Evolutionary conservation across 345 rosid species (phyloP).

Genomic region (Citrus australasica): DNA sequence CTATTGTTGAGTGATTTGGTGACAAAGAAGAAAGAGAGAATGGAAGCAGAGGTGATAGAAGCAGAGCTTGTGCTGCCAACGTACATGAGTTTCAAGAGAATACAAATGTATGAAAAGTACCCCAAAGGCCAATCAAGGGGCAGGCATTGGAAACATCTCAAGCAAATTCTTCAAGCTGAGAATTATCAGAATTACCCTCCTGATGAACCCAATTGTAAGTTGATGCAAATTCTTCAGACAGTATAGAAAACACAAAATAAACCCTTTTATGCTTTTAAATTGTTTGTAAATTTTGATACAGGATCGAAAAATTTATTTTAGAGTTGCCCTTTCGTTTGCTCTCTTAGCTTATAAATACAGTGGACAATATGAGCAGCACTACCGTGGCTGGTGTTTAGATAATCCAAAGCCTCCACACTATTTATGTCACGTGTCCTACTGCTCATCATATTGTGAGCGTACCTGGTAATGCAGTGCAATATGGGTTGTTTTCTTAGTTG

Average conservation of each 20-base stretch:
- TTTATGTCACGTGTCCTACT: too few relatives aligned
- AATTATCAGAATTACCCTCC: constrained; percentile 53
- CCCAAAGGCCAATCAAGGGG: constrained; percentile 84
- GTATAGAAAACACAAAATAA: not conserved
- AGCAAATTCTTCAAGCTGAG: constrained; percentile 93
- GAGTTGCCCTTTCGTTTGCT: not conserved
- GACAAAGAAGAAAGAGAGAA: constrained; percentile 14
- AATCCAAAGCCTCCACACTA: too few relatives aligned
- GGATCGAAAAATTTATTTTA: not conserved
- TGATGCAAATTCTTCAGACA: not conserved
- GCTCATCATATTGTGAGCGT: too few relatives aligned
- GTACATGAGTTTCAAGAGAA: constrained; percentile 68
- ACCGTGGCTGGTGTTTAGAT: too few relatives aligned
- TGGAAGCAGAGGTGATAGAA: constrained; percentile 67
- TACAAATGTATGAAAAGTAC: constrained; percentile 69
- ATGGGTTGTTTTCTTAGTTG: not conserved
- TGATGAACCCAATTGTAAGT: constrained; percentile 61
- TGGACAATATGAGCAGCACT: too few relatives aligned
- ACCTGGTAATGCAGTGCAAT: too few relatives aligned
- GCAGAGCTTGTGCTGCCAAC: constrained; percentile 73
- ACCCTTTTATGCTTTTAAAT: not conserved
- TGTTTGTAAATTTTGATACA: not conserved
- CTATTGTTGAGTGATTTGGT: not conserved
- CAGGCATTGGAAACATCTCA: constrained; percentile 88
- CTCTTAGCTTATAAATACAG: not conserved